Evolutionary conservation across 2,329 filamentous ascomycete genomes (phyloP), one percentile per base, ranked within the genome.

Genomic region (Calycina marina): DNA sequence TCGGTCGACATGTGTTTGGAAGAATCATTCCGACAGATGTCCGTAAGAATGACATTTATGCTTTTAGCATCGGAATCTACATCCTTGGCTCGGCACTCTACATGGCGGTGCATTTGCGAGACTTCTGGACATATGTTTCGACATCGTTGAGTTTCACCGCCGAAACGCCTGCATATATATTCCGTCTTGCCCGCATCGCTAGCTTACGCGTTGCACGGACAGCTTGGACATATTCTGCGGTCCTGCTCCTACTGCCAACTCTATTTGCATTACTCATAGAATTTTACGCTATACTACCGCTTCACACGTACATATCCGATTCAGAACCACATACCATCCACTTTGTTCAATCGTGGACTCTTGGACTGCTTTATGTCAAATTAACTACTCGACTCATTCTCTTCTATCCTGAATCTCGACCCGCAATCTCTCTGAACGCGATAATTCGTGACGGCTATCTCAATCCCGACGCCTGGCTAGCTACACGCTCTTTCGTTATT

Each of bases 21-120:
- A 59, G 67, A 16, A 58, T 86, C 18, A 72, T 93, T 25, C 82
- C 84, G 4, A 58, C 64, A 1, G 67, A 80, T 39, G 69, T 81
- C 29, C 71, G 71, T 25, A 79, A 88, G 50, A 98, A 96, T 55
- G 90, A 98, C 53, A 80, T 98, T 15, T 96, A 98, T 48, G 88
- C 90, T 9, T 93, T 94, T 54, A 93, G 84, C 32, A 74, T 90
- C 17, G 90, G 90, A 10, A 68, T 93, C 25, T 93, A 92, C 51
- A 62, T 84, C 15, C 63, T 93, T 4, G 83, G 81, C 8, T 72
- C 70, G 4, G 49, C 71, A 1, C 59, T 69, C 3, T 93, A 86
- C 52, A 56, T 68, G 25, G 44, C 66, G 16, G 59, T 73, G 42
- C 69, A 76, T 50, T 43, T 63, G 12, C 58, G 54, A 9, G 22